phyloP scores from a whole-genome alignment of 495 filamentous ascomycete genomes.

The Oleoguttula mirabilis region DNA sequence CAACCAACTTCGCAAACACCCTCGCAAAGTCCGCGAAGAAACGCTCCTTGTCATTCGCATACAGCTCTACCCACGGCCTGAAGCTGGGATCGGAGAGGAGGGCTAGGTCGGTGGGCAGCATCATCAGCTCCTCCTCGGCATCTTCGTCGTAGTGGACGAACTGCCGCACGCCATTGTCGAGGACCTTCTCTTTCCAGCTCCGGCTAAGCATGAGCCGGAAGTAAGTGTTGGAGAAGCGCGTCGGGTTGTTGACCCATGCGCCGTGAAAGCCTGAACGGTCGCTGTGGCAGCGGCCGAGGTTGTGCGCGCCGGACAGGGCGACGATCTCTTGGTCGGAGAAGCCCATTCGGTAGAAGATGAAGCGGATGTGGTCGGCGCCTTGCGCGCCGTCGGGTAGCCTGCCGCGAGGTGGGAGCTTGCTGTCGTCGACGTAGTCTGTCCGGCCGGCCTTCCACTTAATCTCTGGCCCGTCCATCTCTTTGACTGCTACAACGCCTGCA shows the following conservation, averaged over 20 bases:
- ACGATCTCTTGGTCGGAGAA: slow-evolving; percentile 55
- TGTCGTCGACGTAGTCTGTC: slow-evolving; percentile 47
- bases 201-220: slow-evolving; percentile 44
- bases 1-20: slow-evolving; percentile 50
- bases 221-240: slow-evolving; percentile 52
- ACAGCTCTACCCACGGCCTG: slow-evolving; percentile 43
- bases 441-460: slow-evolving; percentile 44
- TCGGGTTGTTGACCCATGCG: slow-evolving; percentile 53
- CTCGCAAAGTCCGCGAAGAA: slow-evolving; percentile 51
- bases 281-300: slow-evolving; percentile 47
- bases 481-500: slow-evolving; percentile 45
- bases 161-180: slow-evolving; percentile 42
- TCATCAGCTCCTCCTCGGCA: slow-evolving; percentile 45
- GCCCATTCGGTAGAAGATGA: slow-evolving; percentile 53
- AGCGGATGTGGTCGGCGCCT: slow-evolving; percentile 46
- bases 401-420: slow-evolving; percentile 44
- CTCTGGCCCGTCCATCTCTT: slow-evolving; percentile 45
- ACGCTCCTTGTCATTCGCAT: slow-evolving; percentile 47
- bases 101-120: slow-evolving; percentile 37
- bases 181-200: slow-evolving; percentile 43
- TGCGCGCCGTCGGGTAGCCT: slow-evolving; percentile 47
- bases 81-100: slow-evolving; percentile 27
- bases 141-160: slow-evolving; percentile 51
- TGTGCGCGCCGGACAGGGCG: slow-evolving; percentile 48
- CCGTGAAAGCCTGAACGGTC: slow-evolving; percentile 50